phyloP scores from a whole-genome alignment of 2,329 filamentous ascomycete genomes.

The Verticillium isaacii region DNA sequence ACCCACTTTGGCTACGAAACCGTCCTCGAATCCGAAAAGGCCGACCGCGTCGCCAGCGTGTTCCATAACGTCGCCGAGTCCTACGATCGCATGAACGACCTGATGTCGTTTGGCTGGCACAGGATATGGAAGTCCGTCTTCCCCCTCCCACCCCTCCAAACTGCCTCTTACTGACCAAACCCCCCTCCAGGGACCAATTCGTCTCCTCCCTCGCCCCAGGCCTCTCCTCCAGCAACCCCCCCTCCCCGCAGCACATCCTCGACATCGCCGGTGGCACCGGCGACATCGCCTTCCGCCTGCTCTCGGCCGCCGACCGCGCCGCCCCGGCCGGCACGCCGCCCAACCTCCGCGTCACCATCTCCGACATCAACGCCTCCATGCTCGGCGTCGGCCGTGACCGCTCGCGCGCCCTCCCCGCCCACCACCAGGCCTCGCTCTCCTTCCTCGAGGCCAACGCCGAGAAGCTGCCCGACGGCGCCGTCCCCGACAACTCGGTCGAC shows the following conservation, averaged over 20 bases:
- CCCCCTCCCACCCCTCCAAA: neutral
- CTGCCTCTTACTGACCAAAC: neutral
- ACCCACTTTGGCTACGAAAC: constrained; percentile 93
- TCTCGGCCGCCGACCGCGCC: constrained; percentile 78
- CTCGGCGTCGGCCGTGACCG: constrained; percentile 81
- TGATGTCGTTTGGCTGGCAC: constrained; percentile 97
- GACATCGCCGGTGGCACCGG: constrained; percentile 96
- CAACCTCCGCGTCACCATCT: constrained; percentile 79
- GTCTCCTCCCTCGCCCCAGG: constrained; percentile 88
- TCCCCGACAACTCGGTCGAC: constrained; percentile 72
- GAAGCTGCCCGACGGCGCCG: constrained; percentile 50
- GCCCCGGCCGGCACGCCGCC: constrained; percentile 63
- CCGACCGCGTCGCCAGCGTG: constrained; percentile 68
- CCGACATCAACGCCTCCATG: constrained; percentile 97
- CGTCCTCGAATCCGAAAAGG: constrained; percentile 74
- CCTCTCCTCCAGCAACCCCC: constrained; percentile 38
- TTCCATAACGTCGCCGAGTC: constrained; percentile 93
- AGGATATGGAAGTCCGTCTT: constrained; percentile 75
- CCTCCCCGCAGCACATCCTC: constrained; percentile 66
- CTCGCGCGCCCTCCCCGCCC: constrained; percentile 51
- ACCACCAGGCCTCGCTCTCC: constrained; percentile 52
- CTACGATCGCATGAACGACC: constrained; percentile 98
- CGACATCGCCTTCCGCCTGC: constrained; percentile 95
- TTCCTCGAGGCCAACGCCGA: constrained; percentile 94
- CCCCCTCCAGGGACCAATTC: constrained; percentile 67